Conservation (phyloP, 805 yeast species). For the Monosporozyma solicola region DNA sequence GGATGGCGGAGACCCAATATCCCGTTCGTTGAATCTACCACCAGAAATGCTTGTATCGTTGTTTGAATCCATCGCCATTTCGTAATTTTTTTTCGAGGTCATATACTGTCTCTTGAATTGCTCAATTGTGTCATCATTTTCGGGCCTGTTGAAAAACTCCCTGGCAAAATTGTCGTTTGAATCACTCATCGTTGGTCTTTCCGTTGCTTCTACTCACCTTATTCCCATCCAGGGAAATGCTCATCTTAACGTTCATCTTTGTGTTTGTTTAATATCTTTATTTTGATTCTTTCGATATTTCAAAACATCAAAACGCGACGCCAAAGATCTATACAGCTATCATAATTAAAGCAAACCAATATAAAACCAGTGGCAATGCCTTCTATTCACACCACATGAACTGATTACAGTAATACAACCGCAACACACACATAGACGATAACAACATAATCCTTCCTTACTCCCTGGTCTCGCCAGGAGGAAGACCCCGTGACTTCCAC, state of each 20-base stretch:
- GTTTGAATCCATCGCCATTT: neutral
- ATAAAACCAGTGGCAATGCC: no score
- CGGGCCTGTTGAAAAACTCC: constrained; percentile 17
- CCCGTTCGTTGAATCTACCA: neutral
- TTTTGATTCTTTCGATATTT: neutral
- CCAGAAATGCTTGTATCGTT: neutral
- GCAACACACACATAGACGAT: no score
- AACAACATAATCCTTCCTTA: no score
- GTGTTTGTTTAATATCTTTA: neutral
- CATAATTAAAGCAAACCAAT: no score
- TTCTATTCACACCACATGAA: no score
- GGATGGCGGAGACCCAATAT: constrained; percentile 1
- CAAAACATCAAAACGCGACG: neutral
- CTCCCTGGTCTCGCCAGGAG: no score
- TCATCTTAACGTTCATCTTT: neutral
- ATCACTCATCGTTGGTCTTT: neutral
- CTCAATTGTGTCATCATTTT: constrained; percentile 26
- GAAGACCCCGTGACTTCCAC: neutral
- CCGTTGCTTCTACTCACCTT: neutral
- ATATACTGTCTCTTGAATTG: constrained; percentile 23
- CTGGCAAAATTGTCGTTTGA: constrained; percentile 5
- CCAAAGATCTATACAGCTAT: neutral
- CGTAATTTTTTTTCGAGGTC: constrained; percentile 19
- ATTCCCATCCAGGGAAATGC: no score
- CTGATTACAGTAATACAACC: no score